These are phyloP conservation scores for Termitomyces sp. DNA, from an alignment of 768 basidiomycete genomes.

Conservation along the genomic window DNA sequence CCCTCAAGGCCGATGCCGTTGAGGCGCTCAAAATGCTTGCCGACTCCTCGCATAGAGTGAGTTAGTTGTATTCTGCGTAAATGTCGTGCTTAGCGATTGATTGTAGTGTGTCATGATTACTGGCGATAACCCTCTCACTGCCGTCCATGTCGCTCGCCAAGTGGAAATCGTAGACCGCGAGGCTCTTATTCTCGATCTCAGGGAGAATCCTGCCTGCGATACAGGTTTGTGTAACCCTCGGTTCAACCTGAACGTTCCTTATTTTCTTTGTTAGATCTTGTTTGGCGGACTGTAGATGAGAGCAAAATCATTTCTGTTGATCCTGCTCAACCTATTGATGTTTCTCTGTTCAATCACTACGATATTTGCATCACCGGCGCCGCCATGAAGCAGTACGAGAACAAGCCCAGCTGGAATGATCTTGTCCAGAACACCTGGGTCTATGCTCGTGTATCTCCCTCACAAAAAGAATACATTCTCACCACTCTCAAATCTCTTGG, in stretches of 20 bases:
- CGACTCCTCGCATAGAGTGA: constrained; percentile 92
- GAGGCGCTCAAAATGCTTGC: constrained; percentile 89
- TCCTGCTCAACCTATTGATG: constrained; percentile 73
- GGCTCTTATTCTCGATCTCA: constrained; percentile 85
- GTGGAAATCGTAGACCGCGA: constrained; percentile 98
- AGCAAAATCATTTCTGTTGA: constrained; percentile 83
- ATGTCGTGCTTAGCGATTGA: constrained; percentile 2
- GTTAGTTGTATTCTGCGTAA: constrained; percentile 22
- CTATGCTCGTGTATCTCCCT: constrained; percentile 94
- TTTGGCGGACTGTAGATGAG: constrained; percentile 94
- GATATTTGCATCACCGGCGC: constrained; percentile 97
- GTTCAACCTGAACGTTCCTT: not conserved
- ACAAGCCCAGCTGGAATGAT: constrained; percentile 63
- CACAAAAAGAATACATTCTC: constrained; percentile 94
- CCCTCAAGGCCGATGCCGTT: constrained; percentile 90
- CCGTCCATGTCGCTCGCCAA: constrained; percentile 91
- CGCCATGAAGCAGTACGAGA: constrained; percentile 84
- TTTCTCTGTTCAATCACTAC: constrained; percentile 72
- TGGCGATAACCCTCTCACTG: constrained; percentile 96
- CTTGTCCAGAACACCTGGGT: constrained; percentile 97
- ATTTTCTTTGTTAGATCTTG: constrained; percentile 52
- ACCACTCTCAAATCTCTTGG: constrained; percentile 86
- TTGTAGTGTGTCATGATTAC: constrained; percentile 97
- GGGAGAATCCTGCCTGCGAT: constrained; percentile 70
- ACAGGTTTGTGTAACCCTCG: constrained; percentile 43